Evolutionary conservation across 2,329 filamentous ascomycete genomes (phyloP), one percentile per base, ranked within the genome.

Genomic region (Aureobasidium vineae): DNA sequence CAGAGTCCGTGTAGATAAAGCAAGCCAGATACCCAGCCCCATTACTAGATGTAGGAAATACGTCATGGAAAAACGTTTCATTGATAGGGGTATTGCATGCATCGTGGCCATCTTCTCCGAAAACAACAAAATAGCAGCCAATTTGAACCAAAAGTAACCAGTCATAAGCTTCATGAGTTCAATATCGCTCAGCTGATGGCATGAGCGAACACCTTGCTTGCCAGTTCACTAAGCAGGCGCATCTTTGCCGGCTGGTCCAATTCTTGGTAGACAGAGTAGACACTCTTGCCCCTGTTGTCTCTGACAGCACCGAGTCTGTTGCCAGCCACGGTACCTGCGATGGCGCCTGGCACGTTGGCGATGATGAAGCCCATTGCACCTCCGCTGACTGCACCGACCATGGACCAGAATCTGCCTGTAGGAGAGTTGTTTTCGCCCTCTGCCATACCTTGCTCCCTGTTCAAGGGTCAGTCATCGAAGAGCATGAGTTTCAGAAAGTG

Each of bases 321-420:
- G 13, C 95, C 95, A 0, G 93, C 94, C 2, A 97, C 93, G 2
- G 91, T 92, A 2, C 95, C 95, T 0, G 94, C 94, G 43, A 98
- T 78, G 73, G 94, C 84, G 0, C 95, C 95, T 0, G 94, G 91
- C 57, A 97, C 86, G 75, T 98, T 98, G 33, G 89, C 95, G 31
- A 98, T 85, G 71, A 99, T 99, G 77, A 98, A 98, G 0, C 95
- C 95, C 76, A 99, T 85, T 2, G 92, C 91, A 15, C 89, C 94
- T 38, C 95, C 95, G 74, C 91, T 95, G 47, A 94, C 77, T 1
- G 92, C 92, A 3, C 95, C 95, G 0, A 97, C 76, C 69, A 97
- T 78, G 66, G 88, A 85, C 94, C 95, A 99, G 78, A 99, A 96
- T 71, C 88, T 88, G 69, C 86, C 83, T 2, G 87, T 94, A 0